Conservation (phyloP, 1,139 yeast genomes). For the Candida labiduridarum region DNA sequence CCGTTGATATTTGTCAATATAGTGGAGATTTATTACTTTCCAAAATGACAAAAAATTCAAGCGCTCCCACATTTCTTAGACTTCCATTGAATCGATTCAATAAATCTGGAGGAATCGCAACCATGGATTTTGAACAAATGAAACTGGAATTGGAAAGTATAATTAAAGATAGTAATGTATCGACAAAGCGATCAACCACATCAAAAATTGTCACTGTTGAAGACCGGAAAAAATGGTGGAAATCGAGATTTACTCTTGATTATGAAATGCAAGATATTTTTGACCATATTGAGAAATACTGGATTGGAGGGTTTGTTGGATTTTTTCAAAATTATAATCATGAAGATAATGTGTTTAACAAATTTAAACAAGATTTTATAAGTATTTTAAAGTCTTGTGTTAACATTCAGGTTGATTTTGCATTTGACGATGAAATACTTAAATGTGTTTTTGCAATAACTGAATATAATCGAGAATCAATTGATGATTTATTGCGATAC, state of each 20-base stretch:
- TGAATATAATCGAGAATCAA: conserved; percentile 10
- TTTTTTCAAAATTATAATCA: conserved; percentile 46
- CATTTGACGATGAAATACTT: conserved; percentile 51
- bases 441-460: conserved; percentile 56
- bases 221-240: conserved; percentile 81
- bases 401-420: conserved; percentile 24
- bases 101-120: conserved; percentile 41
- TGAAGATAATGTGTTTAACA: conserved; percentile 23
- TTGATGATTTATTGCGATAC: conserved; percentile 65
- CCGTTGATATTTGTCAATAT: conserved; percentile 62
- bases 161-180: conserved; percentile 59
- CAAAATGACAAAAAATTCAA: conserved; percentile 34
- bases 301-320: conserved; percentile 85
- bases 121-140: conserved; percentile 51
- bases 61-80: conserved; percentile 50
- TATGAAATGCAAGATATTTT: conserved; percentile 54
- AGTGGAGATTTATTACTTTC: conserved; percentile 62
- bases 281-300: conserved; percentile 58
- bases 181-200: conserved; percentile 59
- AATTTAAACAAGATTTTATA: conserved; percentile 42
- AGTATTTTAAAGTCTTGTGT: conserved; percentile 28
- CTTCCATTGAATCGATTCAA: conserved; percentile 61
- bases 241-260: conserved; percentile 64
- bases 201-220: conserved; percentile 55
- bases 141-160: conserved; percentile 48